Percentiles rank a stretch among this genome's conserved stretches.
phyloP scores from a whole-genome alignment of 805 yeast genomes.

The Saturnispora diversa region DNA sequence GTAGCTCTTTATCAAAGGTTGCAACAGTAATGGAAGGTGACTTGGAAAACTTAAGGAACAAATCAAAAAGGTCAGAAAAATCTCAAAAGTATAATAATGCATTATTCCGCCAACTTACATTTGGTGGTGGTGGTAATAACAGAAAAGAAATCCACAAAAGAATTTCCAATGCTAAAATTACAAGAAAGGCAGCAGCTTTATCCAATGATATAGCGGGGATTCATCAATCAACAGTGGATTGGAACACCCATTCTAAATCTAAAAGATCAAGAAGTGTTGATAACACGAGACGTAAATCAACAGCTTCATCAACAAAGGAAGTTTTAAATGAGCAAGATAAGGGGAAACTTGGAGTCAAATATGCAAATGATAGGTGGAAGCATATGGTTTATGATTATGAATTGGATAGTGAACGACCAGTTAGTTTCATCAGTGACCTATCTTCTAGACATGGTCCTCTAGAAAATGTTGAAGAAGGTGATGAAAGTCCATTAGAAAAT shows the following conservation, averaged over 20 bases:
- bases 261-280: neutral
- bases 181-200: constrained; percentile 35
- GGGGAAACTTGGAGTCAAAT: constrained; percentile 10
- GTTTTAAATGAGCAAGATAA: constrained; percentile 2
- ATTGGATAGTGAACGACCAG: constrained; percentile 16
- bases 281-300: constrained; percentile 1
- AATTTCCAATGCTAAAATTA: constrained; percentile 32
- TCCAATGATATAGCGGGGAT: constrained; percentile 42
- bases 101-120: constrained; percentile 24
- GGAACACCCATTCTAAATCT: constrained; percentile 2
- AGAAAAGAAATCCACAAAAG: constrained; percentile 27
- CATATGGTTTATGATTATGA: constrained; percentile 17
- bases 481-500: neutral
- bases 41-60: constrained; percentile 13
- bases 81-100: constrained; percentile 9
- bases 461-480: constrained; percentile 7
- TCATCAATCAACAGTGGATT: constrained; percentile 17
- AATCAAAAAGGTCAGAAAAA: neutral
- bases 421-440: constrained; percentile 15
- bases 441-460: constrained; percentile 6
- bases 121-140: constrained; percentile 27
- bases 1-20: constrained; percentile 20
- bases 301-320: constrained; percentile 2
- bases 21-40: constrained; percentile 17
- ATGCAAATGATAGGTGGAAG: constrained; percentile 15